phyloP scores from a whole-genome alignment of 257 asterid genomes.

The Solanum chaucha region DNA sequence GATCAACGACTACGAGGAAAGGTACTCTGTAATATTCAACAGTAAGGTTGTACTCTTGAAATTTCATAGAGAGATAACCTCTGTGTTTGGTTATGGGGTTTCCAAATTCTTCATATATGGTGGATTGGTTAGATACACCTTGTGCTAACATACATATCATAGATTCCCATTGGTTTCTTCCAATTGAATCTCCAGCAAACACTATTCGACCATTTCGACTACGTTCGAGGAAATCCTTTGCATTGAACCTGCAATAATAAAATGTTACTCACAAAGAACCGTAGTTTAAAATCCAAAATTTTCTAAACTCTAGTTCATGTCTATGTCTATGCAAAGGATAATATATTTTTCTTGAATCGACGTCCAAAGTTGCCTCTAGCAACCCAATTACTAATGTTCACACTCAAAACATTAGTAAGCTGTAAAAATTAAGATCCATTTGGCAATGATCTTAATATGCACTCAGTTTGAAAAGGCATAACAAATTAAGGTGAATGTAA shows the following conservation, averaged over 20 bases:
- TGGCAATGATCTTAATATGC: not conserved
- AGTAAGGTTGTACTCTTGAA: slow-evolving; percentile 70
- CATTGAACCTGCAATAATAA: slow-evolving; percentile 32
- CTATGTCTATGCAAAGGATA: not conserved
- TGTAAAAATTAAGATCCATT: not conserved
- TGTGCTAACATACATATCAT: slow-evolving; percentile 71
- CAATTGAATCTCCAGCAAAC: slow-evolving; percentile 91
- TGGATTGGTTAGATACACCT: slow-evolving; percentile 53
- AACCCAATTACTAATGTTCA: not conserved
- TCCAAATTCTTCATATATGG: slow-evolving; percentile 55
- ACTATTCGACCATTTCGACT: slow-evolving; percentile 48
- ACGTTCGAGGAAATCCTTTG: slow-evolving; percentile 47
- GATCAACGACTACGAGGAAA: slow-evolving; percentile 44
- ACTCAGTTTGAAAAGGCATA: not conserved
- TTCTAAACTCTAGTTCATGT: not conserved
- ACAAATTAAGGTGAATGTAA: not conserved
- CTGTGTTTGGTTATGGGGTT: slow-evolving; percentile 79
- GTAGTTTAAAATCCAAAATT: not conserved
- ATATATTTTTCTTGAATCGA: too few relatives aligned
- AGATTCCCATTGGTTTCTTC: slow-evolving; percentile 97
- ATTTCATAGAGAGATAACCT: slow-evolving; percentile 70
- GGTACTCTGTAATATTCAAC: slow-evolving; percentile 82
- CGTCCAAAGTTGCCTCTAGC: not conserved
- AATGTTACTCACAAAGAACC: not conserved
- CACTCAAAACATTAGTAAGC: not conserved